phyloP scores from a whole-genome alignment of 1,284 basidiomycete species.

The Trametes pubescens region DNA sequence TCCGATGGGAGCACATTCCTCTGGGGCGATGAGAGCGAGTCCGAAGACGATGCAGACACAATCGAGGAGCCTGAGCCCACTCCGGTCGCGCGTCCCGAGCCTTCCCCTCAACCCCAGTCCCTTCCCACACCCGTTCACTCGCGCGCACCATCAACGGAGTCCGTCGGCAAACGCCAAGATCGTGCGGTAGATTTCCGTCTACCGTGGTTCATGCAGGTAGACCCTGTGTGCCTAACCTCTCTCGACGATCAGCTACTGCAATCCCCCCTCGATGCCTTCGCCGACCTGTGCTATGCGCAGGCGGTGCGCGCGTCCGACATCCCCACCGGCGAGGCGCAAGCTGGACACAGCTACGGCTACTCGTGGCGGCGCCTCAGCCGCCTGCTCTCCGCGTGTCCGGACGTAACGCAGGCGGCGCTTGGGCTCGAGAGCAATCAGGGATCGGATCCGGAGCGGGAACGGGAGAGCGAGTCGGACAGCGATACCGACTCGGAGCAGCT shows the following conservation, averaged over 20 bases:
- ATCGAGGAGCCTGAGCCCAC: slow-evolving; percentile 10
- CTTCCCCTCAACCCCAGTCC: slow-evolving; percentile 6
- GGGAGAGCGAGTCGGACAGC: slow-evolving; percentile 13
- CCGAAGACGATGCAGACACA: slow-evolving; percentile 16
- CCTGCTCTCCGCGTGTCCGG: slow-evolving; percentile 25
- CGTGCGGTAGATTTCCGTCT: slow-evolving; percentile 14
- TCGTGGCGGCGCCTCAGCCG: slow-evolving; percentile 31
- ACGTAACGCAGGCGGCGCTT: slow-evolving; percentile 6
- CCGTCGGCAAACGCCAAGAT: not conserved
- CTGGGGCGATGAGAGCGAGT: slow-evolving; percentile 15
- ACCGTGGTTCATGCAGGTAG: slow-evolving; percentile 32
- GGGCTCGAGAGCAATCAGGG: slow-evolving; percentile 1
- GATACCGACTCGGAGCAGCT: slow-evolving; percentile 26
- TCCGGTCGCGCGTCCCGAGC: not conserved
- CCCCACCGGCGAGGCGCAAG: not conserved
- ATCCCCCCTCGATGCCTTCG: slow-evolving; percentile 35
- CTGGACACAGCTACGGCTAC: slow-evolving; percentile 13
- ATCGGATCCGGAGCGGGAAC: slow-evolving; percentile 1
- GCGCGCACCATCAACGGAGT: not conserved
- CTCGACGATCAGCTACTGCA: slow-evolving; percentile 36
- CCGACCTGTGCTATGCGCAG: slow-evolving; percentile 36
- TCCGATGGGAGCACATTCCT: slow-evolving; percentile 18
- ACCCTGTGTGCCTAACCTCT: slow-evolving; percentile 29
- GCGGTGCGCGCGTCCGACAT: slow-evolving; percentile 21
- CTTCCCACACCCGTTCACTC: slow-evolving; percentile 7